Base-by-base conservation (phyloP, 495 filamentous ascomycete genomes). In the Podospora conica region DNA sequence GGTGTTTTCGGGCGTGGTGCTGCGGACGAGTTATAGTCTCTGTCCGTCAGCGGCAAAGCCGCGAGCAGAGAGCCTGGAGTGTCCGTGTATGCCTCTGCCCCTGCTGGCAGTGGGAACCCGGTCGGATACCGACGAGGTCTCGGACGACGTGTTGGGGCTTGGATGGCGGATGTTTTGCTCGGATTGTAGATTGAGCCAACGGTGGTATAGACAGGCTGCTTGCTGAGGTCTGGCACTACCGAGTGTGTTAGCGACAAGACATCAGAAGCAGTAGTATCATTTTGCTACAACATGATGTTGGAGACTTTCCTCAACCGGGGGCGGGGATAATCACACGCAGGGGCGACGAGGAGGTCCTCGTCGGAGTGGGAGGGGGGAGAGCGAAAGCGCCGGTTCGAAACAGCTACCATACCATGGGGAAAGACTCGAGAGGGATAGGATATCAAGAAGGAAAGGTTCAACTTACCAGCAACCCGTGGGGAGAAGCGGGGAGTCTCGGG, bases 151-250 rank as follows among this genome's bases (percentile, higher is more conserved):
- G 74, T 73, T 3, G 80, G 80, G 31, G 80, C 75, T 61, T 82
- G 80, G 53, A 83, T 66, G 7, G 77, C 76, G 7, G 69, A 66
- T 9, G 74, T 55, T 3, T 68, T 64, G 64, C 79, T 71, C 0
- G 78, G 76, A 23, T 80, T 78, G 70, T 79, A 81, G 28, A 82
- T 70, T 12, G 80, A 80, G 18, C 80, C 80, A 22, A 80, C 80
- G 8, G 80, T 83, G 9, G 80, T 83, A 63, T 79, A 83, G 6
- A 72, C 76, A 11, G 73, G 70, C 60, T 71, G 71, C 11, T 48
- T 62, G 48, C 8, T 61, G 40, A 48, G 40, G 15, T 48, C 40
- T 48, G 40, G 40, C 1, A 48, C 40, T 48, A 18, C 18, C 40
- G 40, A n/a, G 40, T 48, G 18, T 48, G 40, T 48, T n/a, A 48